Evolutionary conservation across 768 basidiomycete species (phyloP).

Genomic region (Brasilioporus rufonigricans): DNA sequence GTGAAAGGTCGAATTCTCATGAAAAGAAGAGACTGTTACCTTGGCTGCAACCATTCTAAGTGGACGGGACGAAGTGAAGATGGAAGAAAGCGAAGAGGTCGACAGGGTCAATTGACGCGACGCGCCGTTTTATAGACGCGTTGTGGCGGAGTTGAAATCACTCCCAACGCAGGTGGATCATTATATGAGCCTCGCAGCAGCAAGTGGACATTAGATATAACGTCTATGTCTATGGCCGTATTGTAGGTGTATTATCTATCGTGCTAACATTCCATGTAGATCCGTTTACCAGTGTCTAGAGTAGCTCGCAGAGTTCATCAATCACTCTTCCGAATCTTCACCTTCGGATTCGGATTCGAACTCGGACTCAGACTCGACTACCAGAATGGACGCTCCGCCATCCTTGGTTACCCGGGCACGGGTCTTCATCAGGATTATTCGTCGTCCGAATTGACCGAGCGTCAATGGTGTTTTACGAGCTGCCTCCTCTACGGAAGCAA

Average conservation of each 20-base stretch:
- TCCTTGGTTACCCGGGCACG: constrained; percentile 55
- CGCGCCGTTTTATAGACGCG: constrained; percentile 19
- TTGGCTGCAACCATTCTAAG: background rate
- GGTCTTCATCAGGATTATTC: constrained; percentile 55
- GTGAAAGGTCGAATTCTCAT: background rate
- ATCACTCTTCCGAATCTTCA: background rate
- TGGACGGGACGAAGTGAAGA: background rate
- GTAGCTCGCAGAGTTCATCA: background rate
- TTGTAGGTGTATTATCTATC: background rate
- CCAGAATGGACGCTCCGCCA: constrained; percentile 57
- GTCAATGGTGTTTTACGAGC: constrained; percentile 6
- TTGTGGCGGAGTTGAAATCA: constrained; percentile 14
- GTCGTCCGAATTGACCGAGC: constrained; percentile 50
- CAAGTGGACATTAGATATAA: too few relatives aligned
- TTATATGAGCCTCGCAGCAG: too few relatives aligned
- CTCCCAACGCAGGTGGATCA: too few relatives aligned
- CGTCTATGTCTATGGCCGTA: background rate
- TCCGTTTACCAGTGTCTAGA: background rate
- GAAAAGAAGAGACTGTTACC: background rate
- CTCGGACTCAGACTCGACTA: constrained; percentile 13
- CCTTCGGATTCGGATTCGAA: too few relatives aligned
- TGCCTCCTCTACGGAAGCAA: background rate
- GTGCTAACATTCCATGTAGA: background rate
- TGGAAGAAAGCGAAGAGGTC: too few relatives aligned
- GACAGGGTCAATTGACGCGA: background rate